phyloP scores from a whole-genome alignment of 805 yeast genomes.

The Geotrichum ghanense region DNA sequence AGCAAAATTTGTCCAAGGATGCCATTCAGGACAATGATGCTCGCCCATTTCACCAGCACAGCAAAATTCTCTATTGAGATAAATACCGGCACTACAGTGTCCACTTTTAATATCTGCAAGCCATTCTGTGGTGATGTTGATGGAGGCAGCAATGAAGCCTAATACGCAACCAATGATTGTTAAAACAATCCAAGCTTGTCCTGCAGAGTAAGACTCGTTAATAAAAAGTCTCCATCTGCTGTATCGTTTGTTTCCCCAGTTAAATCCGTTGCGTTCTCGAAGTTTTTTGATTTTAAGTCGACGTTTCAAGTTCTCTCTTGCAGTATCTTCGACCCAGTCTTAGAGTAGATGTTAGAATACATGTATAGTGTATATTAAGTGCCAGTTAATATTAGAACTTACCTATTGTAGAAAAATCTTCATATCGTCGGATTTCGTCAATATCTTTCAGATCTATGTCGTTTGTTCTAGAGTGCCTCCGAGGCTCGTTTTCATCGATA shows the following conservation, averaged over 20 bases:
- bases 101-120: constrained; percentile 73
- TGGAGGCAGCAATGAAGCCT: constrained; percentile 73
- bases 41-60: constrained; percentile 52
- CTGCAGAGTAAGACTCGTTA: constrained; percentile 18
- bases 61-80: constrained; percentile 67
- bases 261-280: constrained; percentile 11
- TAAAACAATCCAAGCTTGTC: constrained; percentile 62
- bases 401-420: constrained; percentile 33
- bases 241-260: constrained; percentile 7
- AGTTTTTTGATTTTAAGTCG: constrained; percentile 13
- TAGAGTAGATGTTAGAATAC: constrained; percentile 19
- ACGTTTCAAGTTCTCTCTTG: constrained; percentile 21
- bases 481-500: neutral
- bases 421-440: constrained; percentile 34
- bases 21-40: constrained; percentile 56
- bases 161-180: constrained; percentile 64
- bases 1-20: constrained; percentile 38
- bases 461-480: neutral
- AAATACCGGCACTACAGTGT: constrained; percentile 57
- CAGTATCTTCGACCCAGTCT: constrained; percentile 53
- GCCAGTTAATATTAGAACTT: neutral
- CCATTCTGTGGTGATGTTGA: constrained; percentile 79
- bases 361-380: constrained; percentile 1
- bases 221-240: constrained; percentile 6
- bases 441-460: constrained; percentile 6